Conservation (phyloP, 2,329 filamentous ascomycete genomes). For the Cordyceps javanica region DNA sequence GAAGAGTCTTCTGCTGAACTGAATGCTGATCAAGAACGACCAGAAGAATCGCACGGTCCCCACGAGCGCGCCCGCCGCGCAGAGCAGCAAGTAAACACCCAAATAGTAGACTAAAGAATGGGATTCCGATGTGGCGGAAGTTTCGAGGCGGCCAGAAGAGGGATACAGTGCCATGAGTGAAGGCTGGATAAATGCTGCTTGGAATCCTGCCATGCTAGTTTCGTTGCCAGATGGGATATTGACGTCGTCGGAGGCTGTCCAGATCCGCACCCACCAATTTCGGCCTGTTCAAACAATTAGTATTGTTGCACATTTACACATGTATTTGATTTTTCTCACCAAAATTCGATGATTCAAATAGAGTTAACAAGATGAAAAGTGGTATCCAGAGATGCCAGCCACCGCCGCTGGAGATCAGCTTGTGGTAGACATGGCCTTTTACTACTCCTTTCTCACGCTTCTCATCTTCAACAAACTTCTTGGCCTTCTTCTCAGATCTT, state of each 20-base stretch:
- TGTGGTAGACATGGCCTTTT: slow-evolving; percentile 58
- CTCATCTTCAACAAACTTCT: slow-evolving; percentile 74
- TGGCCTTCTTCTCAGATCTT: slow-evolving; percentile 37
- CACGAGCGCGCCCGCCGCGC: slow-evolving; percentile 48
- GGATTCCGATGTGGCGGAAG: slow-evolving; percentile 14
- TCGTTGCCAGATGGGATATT: slow-evolving; percentile 22
- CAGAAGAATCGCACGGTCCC: slow-evolving; percentile 58
- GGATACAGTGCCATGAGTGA: slow-evolving; percentile 3
- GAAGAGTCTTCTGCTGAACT: slow-evolving; percentile 62
- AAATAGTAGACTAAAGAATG: slow-evolving; percentile 57
- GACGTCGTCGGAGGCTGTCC: slow-evolving; percentile 44
- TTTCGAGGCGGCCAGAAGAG: background rate
- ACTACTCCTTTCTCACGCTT: slow-evolving; percentile 63
- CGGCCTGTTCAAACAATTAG: slow-evolving; percentile 25
- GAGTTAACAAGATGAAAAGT: slow-evolving; percentile 46
- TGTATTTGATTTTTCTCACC: slow-evolving; percentile 16
- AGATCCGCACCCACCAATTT: slow-evolving; percentile 59
- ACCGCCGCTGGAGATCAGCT: slow-evolving; percentile 63
- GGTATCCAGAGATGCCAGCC: slow-evolving; percentile 54
- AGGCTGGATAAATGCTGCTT: slow-evolving; percentile 19
- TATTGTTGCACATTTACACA: accelerated
- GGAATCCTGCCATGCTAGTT: background rate
- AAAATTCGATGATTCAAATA: slow-evolving; percentile 48
- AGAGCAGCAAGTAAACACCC: slow-evolving; percentile 58
- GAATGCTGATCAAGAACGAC: slow-evolving; percentile 58